Conservation (phyloP, 2,329 filamentous ascomycete genomes). For the Monosporascus sp. region DNA sequence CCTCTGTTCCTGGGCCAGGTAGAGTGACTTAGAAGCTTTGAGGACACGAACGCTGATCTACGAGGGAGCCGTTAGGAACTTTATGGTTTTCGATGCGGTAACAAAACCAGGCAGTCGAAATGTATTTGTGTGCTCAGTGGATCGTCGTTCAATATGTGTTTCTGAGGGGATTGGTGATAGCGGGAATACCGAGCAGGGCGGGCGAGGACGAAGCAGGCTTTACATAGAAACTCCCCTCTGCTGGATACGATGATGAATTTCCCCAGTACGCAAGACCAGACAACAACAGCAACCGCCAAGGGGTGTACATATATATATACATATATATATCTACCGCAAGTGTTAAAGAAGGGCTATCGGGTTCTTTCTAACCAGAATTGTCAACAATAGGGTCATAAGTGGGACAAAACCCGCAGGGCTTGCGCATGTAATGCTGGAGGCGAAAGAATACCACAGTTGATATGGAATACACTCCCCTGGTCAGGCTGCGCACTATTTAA, state of each 20-base stretch:
- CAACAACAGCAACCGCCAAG: background rate
- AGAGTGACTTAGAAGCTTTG: constrained; percentile 17
- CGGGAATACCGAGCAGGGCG: constrained; percentile 7
- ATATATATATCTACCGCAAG: background rate
- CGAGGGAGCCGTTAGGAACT: background rate
- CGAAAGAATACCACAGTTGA: background rate
- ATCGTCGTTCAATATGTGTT: constrained; percentile 1
- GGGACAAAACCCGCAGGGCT: constrained; percentile 7
- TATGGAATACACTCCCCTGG: background rate
- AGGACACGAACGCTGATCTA: constrained; percentile 8
- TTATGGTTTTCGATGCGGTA: background rate
- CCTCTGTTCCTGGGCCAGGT: constrained; percentile 17
- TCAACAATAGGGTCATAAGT: constrained; percentile 18
- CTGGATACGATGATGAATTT: constrained; percentile 20
- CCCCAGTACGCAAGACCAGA: constrained; percentile 13
- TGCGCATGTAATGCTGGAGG: background rate
- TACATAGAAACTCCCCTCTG: constrained; percentile 20
- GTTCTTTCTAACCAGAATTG: constrained; percentile 20
- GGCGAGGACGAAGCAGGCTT: constrained; percentile 16
- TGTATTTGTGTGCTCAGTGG: background rate
- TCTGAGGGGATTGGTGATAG: constrained; percentile 6
- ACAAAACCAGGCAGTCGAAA: constrained; percentile 1
- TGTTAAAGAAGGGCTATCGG: constrained; percentile 19
- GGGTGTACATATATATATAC: background rate
- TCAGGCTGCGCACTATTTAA: background rate